phyloP scores from a whole-genome alignment of 2,329 filamentous ascomycete species.

The Byssochlamys sp. region DNA sequence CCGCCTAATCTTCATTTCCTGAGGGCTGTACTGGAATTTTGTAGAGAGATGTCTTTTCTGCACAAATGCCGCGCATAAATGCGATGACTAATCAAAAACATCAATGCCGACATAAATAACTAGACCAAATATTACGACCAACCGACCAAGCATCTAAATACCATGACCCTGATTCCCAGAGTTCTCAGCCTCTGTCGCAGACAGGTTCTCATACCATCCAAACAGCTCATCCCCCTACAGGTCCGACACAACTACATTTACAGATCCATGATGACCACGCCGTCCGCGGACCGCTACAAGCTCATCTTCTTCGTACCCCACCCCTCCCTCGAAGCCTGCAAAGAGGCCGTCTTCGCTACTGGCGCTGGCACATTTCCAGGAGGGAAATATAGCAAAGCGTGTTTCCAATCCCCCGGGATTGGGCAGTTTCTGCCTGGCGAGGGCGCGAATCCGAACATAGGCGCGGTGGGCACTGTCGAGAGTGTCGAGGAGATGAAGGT shows the following conservation, averaged over 20 bases:
- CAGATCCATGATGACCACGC: neutral
- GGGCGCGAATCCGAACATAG: constrained; percentile 33
- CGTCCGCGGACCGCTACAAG: constrained; percentile 27
- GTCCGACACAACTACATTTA: neutral
- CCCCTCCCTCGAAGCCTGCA: constrained; percentile 29
- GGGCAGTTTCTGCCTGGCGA: constrained; percentile 35
- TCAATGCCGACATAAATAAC: neutral
- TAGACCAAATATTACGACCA: too few relatives aligned
- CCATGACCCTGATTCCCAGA: neutral
- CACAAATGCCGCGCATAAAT: neutral
- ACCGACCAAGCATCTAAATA: neutral
- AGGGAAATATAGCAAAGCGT: constrained; percentile 31
- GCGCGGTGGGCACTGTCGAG: constrained; percentile 29
- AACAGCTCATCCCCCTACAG: neutral
- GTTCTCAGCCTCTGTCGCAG: neutral
- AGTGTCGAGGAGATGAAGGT: constrained; percentile 34
- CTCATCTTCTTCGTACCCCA: constrained; percentile 37
- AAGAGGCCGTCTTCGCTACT: constrained; percentile 33
- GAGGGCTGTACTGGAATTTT: too few relatives aligned
- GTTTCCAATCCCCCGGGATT: constrained; percentile 31
- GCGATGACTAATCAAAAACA: neutral
- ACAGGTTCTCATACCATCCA: neutral
- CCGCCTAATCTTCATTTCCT: too few relatives aligned
- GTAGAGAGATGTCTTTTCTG: neutral
- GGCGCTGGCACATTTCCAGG: constrained; percentile 35